Percentiles rank a stretch among this genome's conserved stretches.
phyloP scores from a whole-genome alignment of 495 filamentous ascomycete species.

The Penicillium bialowiezense region DNA sequence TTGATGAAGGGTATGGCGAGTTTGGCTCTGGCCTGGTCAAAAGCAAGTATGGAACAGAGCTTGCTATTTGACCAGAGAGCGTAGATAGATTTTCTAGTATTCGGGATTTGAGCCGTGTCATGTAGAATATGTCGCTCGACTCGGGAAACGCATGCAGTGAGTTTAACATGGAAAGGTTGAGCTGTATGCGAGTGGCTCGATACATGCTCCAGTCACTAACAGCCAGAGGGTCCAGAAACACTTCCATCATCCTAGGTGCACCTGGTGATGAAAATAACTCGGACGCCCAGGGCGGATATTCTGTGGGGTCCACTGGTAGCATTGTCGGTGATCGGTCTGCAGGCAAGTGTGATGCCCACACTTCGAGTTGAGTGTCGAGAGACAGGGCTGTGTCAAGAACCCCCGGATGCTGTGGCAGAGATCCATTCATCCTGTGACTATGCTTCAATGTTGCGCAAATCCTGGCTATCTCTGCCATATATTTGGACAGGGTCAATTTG shows the following conservation, averaged over 20 bases:
- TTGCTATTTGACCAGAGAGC: slow-evolving; percentile 4
- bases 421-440: neutral
- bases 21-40: slow-evolving; percentile 1
- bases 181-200: slow-evolving; percentile 5
- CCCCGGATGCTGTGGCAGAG: neutral
- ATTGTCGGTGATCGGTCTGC: neutral
- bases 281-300: slow-evolving; percentile 2
- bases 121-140: neutral
- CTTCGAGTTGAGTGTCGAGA: neutral
- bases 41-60: slow-evolving; percentile 8
- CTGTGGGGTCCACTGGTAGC: neutral
- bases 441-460: neutral
- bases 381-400: neutral
- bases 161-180: slow-evolving; percentile 1
- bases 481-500: neutral
- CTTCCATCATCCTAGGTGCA: slow-evolving; percentile 4
- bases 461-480: neutral
- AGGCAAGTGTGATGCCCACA: neutral
- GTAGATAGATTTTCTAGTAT: neutral
- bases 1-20: neutral
- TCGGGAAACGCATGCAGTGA: neutral
- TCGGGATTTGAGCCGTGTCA: neutral
- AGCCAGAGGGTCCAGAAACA: slow-evolving; percentile 2
- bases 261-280: slow-evolving; percentile 3
- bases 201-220: slow-evolving; percentile 13